Evolutionary conservation across 2,329 filamentous ascomycete species (phyloP).

Genomic region (Xylariaceae sp.): DNA sequence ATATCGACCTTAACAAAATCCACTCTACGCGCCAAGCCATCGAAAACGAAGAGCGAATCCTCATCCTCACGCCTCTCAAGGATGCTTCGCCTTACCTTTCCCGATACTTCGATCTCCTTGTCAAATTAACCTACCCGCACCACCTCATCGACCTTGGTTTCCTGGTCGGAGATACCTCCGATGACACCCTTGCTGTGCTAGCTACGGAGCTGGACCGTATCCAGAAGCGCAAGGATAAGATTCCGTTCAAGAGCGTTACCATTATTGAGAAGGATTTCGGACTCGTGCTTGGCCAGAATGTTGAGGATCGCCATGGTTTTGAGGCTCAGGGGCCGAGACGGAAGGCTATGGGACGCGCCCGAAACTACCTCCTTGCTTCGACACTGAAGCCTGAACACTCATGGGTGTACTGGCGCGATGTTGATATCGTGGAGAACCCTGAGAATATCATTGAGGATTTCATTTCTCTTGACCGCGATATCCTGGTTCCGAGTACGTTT

Average conservation of each 20-base stretch:
- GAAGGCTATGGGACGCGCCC: slow-evolving; percentile 81
- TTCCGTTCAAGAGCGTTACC: slow-evolving; percentile 78
- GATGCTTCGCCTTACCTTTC: slow-evolving; percentile 77
- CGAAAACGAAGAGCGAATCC: slow-evolving; percentile 75
- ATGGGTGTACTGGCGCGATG: slow-evolving; percentile 98
- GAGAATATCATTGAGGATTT: slow-evolving; percentile 89
- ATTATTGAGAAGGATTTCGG: slow-evolving; percentile 92
- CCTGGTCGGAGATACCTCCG: slow-evolving; percentile 83
- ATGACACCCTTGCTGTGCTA: slow-evolving; percentile 86
- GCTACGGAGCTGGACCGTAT: slow-evolving; percentile 81
- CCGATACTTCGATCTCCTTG: slow-evolving; percentile 90
- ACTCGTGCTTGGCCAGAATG: slow-evolving; percentile 65
- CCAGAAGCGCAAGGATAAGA: slow-evolving; percentile 71
- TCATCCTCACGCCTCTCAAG: slow-evolving; percentile 88
- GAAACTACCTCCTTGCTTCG: slow-evolving; percentile 83
- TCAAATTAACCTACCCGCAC: slow-evolving; percentile 88
- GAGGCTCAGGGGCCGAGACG: slow-evolving; percentile 82
- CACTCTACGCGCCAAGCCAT: slow-evolving; percentile 73
- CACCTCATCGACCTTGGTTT: slow-evolving; percentile 92
- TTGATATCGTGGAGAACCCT: slow-evolving; percentile 90
- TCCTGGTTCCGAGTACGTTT: slow-evolving; percentile 84
- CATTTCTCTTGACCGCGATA: slow-evolving; percentile 85
- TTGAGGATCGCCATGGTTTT: slow-evolving; percentile 79
- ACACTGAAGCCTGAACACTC: slow-evolving; percentile 90
- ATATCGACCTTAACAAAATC: slow-evolving; percentile 80